A percentile compares a stretch with the other conserved stretches of the same genome.
These are phyloP conservation scores for Aspergillus fumigatiaffinis DNA, from an alignment of 2,329 filamentous ascomycete species.

Conservation along the genomic window DNA sequence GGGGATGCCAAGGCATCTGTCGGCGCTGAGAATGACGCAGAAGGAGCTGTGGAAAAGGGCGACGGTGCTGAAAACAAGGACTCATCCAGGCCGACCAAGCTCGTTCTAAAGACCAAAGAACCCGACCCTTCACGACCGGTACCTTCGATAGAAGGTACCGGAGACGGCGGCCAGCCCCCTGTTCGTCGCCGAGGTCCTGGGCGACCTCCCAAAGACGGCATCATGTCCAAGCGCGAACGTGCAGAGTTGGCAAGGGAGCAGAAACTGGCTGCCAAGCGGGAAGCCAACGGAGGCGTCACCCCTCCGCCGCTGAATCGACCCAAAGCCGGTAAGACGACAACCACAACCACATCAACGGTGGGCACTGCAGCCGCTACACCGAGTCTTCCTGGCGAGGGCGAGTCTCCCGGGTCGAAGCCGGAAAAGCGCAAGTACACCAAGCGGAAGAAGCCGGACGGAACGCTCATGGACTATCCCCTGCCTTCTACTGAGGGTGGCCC, in stretches of 20 bases:
- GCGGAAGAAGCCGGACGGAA: conserved; percentile 42
- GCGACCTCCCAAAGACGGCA: conserved; percentile 62
- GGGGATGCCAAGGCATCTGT: conserved; percentile 30
- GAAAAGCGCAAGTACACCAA: conserved; percentile 49
- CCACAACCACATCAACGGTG: not conserved
- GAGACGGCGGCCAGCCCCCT: conserved; percentile 39
- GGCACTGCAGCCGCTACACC: conserved; percentile 7
- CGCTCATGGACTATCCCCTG: conserved; percentile 38
- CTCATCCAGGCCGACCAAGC: conserved; percentile 24
- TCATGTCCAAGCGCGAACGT: conserved; percentile 63
- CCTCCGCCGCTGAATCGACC: conserved; percentile 30
- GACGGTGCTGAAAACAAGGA: conserved; percentile 27
- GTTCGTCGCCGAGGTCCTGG: conserved; percentile 52
- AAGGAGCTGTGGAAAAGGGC: conserved; percentile 23
- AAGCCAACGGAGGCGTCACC: conserved; percentile 45
- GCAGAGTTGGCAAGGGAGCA: conserved; percentile 51
- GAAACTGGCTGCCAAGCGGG: conserved; percentile 47
- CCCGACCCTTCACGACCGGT: conserved; percentile 22
- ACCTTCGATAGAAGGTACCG: conserved; percentile 30
- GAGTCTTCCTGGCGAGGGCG: conserved; percentile 32
- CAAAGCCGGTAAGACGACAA: conserved; percentile 26
- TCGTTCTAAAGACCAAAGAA: conserved; percentile 29
- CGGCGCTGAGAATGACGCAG: conserved; percentile 42
- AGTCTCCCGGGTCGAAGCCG: conserved; percentile 36
- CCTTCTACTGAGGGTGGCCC: conserved; percentile 42